Conservation (phyloP, 306 rosid genomes). For the Echinosophora koreensis region DNA sequence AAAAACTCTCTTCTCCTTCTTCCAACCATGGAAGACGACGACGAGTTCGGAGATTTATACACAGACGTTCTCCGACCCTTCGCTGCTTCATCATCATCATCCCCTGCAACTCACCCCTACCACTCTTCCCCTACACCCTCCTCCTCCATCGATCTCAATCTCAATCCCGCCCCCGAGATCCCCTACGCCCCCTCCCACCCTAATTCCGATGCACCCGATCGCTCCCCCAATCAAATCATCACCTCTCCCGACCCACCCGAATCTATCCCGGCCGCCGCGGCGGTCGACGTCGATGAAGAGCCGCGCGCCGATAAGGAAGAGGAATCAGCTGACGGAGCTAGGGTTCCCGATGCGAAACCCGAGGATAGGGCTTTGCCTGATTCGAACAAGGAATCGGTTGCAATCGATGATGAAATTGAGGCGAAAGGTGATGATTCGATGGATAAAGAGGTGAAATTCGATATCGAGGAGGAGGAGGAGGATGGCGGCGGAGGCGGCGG, state of each 20-base stretch:
- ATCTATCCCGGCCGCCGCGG: constrained; percentile 17
- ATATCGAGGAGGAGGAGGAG: constrained; percentile 72
- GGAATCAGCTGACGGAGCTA: constrained; percentile 22
- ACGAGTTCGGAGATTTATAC: constrained; percentile 99
- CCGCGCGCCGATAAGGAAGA: constrained; percentile 22
- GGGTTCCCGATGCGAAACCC: constrained; percentile 27
- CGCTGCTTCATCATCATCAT: constrained; percentile 56
- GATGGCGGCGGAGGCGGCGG: constrained; percentile 44
- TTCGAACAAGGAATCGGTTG: constrained; percentile 42
- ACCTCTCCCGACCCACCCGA: constrained; percentile 34
- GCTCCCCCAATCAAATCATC: constrained; percentile 51
- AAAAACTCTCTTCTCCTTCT: background rate
- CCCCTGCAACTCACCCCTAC: constrained; percentile 52
- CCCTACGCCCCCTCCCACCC: constrained; percentile 51
- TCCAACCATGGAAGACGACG: constrained; percentile 89
- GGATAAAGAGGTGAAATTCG: constrained; percentile 83
- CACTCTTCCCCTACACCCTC: constrained; percentile 48
- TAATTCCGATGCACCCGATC: constrained; percentile 44
- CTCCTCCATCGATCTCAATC: constrained; percentile 82
- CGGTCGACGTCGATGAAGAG: background rate
- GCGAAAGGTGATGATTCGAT: constrained; percentile 55
- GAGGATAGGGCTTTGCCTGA: constrained; percentile 41
- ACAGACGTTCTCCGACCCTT: constrained; percentile 88
- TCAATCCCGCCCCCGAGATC: constrained; percentile 54
- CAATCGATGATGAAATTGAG: background rate